Base-by-base conservation (phyloP, 768 basidiomycete species). In the Phaeolepiota aurea region DNA sequence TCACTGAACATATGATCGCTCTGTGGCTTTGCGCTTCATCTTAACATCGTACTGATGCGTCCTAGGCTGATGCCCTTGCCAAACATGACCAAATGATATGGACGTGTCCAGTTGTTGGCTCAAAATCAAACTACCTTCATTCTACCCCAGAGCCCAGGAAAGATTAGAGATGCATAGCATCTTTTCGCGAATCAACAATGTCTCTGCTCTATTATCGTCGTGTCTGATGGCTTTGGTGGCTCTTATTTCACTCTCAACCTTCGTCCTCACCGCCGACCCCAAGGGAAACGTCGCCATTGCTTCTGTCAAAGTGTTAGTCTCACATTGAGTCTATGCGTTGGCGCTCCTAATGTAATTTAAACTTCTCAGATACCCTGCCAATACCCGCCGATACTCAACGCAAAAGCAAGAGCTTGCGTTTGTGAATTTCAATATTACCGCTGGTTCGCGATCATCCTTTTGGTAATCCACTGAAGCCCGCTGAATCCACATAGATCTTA, bases 341-440 rank as follows among this genome's bases (percentile, higher is more conserved):
- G n/a, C 25, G 25, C 25, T 7, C 25, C 25, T 28, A n/a, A n/a
- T n/a, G n/a, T n/a, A n/a, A n/a, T n/a, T 28, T 20, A 32, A 37
- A 13, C 40, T 33, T n/a, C 3, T 20, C 21, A 78, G 77, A 35
- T 74, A 57, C 50, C 71, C 58, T 46, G 65, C 62, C 42, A 74
- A 65, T 47, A 64, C 69, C 30, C 67, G 76, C 44, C 69, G 76
- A 35, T 77, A 79, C 57, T 64, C 71, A 3, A 72, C 63, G 49
- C 71, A 68, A 46, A 72, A 81, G 50, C 79, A 86, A 52, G 89
- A 93, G 48, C 70, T 82, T 42, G 82, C 83, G 1, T 83, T 87
- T 54, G 73, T 88, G 25, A 76, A 82, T 54, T 91, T 92, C 64
- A 82, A 90, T 57, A 63, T 88, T 38, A 75, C 74, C 33, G 84